These are phyloP conservation scores for Pycnococcus provasolii DNA, from an alignment of 139 green algal species.

Conservation along the genomic window DNA sequence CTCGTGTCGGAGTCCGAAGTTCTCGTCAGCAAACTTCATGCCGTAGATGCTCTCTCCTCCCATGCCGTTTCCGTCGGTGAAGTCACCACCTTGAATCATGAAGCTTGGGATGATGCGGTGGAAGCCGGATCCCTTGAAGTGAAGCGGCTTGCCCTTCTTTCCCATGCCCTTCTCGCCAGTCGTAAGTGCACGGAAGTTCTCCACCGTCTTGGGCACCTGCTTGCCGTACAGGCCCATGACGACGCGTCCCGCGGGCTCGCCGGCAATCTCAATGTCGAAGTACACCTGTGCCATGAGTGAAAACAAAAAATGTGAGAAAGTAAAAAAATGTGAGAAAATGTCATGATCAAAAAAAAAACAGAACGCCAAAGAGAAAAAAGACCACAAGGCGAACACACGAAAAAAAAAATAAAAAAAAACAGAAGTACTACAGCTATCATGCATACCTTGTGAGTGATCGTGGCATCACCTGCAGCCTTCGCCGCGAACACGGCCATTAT, in stretches of 20 bases:
- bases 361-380: no score
- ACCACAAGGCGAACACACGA: no score
- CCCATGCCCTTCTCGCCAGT: constrained; percentile 42
- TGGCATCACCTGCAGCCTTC: no score
- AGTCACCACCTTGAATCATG: constrained; percentile 66
- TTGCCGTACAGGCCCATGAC: constrained; percentile 48
- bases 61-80: constrained; percentile 55
- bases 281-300: constrained; percentile 38
- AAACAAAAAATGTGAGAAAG: constrained; percentile 22
- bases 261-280: constrained; percentile 34
- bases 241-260: constrained; percentile 13
- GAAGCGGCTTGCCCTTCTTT: constrained; percentile 63
- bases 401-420: no score
- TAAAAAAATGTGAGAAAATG: no score
- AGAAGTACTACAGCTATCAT: no score
- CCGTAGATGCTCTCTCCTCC: constrained; percentile 81
- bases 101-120: constrained; percentile 42
- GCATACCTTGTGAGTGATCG: no score
- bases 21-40: constrained; percentile 62
- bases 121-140: constrained; percentile 44
- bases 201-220: constrained; percentile 30
- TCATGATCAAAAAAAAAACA: no score
- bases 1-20: constrained; percentile 69
- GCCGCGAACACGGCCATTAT: no score
- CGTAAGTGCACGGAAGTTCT: constrained; percentile 31